A percentile compares a stretch with the other conserved stretches of the same genome.
Evolutionary conservation across 148 eudicot species (phyloP).

Genomic region (Camellia lanceoleosa): DNA sequence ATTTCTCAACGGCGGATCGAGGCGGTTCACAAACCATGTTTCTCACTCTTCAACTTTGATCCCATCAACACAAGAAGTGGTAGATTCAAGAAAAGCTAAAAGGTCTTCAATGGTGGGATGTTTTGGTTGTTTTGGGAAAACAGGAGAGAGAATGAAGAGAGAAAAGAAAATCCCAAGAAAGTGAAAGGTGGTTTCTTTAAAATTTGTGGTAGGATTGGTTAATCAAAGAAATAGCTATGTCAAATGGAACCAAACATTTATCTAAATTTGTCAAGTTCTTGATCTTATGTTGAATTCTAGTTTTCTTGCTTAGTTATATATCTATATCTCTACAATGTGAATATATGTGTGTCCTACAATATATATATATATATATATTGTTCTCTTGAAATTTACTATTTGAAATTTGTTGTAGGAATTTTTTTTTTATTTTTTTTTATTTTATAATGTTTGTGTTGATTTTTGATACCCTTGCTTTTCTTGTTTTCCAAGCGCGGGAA

Average conservation of each 20-base stretch:
- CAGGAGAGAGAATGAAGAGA: neutral
- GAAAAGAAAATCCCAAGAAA: neutral
- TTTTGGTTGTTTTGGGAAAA: neutral
- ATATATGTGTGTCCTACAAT: too few relatives aligned
- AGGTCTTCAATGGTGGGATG: neutral
- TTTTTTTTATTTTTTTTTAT: too few relatives aligned
- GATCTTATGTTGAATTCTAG: neutral
- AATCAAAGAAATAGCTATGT: neutral
- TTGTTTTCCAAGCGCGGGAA: too few relatives aligned
- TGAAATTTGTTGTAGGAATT: too few relatives aligned
- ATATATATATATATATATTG: too few relatives aligned
- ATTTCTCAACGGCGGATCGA: constrained; percentile 32
- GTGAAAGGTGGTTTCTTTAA: neutral
- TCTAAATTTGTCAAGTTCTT: neutral
- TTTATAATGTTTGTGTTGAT: too few relatives aligned
- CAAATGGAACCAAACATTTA: neutral
- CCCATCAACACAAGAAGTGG: neutral
- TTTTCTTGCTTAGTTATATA: neutral
- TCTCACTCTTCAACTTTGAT: constrained; percentile 11
- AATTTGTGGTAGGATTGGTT: neutral
- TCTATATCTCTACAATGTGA: neutral
- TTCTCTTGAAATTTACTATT: too few relatives aligned
- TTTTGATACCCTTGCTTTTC: too few relatives aligned
- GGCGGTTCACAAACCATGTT: constrained; percentile 1
- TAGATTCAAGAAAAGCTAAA: neutral